phyloP scores from a whole-genome alignment of 2,329 filamentous ascomycete genomes.

The Macrophomina phaseolina region DNA sequence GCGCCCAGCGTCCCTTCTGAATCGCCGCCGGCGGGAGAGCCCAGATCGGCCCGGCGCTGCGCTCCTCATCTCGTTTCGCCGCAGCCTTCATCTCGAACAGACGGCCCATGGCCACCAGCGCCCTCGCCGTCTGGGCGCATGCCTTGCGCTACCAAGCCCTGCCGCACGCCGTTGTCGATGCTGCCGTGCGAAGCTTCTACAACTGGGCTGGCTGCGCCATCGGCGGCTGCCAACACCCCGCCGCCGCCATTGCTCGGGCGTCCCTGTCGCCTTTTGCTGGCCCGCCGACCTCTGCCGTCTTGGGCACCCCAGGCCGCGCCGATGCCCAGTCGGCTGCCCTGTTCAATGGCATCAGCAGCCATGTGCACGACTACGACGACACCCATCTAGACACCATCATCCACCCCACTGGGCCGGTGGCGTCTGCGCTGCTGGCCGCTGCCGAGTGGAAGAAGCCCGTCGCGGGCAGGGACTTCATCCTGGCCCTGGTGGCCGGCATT shows the following conservation, averaged over 20 bases:
- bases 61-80: conserved; percentile 5
- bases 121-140: conserved; percentile 55
- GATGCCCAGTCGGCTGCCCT: conserved; percentile 59
- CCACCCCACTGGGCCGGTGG: conserved; percentile 60
- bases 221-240: conserved; percentile 56
- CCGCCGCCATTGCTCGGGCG: conserved; percentile 46
- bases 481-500: conserved; percentile 58
- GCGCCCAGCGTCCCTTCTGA: conserved; percentile 10
- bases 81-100: conserved; percentile 17
- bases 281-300: conserved; percentile 43
- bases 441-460: conserved; percentile 50
- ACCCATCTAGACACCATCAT: conserved; percentile 63
- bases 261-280: conserved; percentile 48
- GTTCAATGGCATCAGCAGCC: conserved; percentile 61
- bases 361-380: conserved; percentile 64
- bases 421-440: conserved; percentile 56
- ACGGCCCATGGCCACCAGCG: conserved; percentile 52
- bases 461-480: conserved; percentile 56
- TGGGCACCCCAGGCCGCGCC: conserved; percentile 38
- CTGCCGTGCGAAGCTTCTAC: conserved; percentile 57
- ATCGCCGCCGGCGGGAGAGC: not conserved
- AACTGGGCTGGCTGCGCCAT: conserved; percentile 62
- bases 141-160: conserved; percentile 50
- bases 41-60: conserved; percentile 1
- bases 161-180: conserved; percentile 48